Base-by-base conservation (phyloP, 78 protist genomes). In the Protostelium mycophagum region DNA sequence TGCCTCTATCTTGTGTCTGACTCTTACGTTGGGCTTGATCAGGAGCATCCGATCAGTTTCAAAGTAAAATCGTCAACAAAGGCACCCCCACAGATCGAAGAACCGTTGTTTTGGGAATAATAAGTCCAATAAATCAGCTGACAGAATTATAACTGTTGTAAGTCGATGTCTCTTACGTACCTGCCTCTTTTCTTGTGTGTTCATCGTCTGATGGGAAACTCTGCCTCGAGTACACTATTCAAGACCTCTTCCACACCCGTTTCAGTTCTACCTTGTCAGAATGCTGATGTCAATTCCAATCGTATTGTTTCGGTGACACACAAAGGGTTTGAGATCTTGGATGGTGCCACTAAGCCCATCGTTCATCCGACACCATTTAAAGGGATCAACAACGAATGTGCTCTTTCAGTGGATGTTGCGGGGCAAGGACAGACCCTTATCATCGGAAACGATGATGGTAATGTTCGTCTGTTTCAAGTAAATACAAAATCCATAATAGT, bases 1-100 rank as follows among this genome's bases (percentile, higher is more conserved):
- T 90, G 86, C 34, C 92, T 97, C 84, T 96, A 91, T 89, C 34
- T 97, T 83, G 96, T 97, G 94, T 95, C 97, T 83, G 99, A 97
- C 86, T 96, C 97, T 9, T 97, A 96, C 86, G 86, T 89, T 34
- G 99, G 99, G 35, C 95, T 97, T 89, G 99, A 97, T 86, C 98
- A 97, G 85, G 97, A 96, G 90, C 91, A 92, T 85, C 91, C 88
- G 86, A 28, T 97, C 36, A 38, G 38, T 31, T 38, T 96, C 63
- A 31, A 89, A 35, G 95, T 96, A 51, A 37, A 90, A 37, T 83
- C 92, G 16, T 16, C 5, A 16, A 85, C 5, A 29, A 85, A 87
- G 1, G 85, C 85, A 31, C 87, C 84, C 5, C 88, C 85, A 31
- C 90, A 92, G 0, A 91, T 88, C 23, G 91, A 88, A 10, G 91